phyloP scores from a whole-genome alignment of 2,329 filamentous ascomycete species.

The Epichloe typhina region DNA sequence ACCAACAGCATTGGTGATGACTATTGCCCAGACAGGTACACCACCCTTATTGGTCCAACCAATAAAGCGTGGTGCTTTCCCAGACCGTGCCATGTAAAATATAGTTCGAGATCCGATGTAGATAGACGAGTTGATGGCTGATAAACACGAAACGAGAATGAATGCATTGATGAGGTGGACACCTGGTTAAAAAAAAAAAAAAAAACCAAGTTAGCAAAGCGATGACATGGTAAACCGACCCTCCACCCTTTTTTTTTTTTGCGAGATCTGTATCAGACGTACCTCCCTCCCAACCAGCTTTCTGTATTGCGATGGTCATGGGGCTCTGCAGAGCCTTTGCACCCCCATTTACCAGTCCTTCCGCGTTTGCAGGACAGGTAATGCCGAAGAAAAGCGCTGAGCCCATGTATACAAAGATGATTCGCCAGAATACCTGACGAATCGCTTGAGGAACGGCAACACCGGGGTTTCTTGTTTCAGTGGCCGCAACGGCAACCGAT shows the following conservation, averaged over 20 bases:
- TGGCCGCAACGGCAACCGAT: conserved; percentile 49
- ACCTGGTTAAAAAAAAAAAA: conserved; percentile 9
- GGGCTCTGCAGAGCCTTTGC: conserved; percentile 56
- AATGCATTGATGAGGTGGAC: conserved; percentile 69
- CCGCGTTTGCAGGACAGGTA: conserved; percentile 56
- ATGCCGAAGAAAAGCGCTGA: conserved; percentile 63
- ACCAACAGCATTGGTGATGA: conserved; percentile 59
- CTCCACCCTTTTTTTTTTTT: neutral
- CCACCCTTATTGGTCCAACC: conserved; percentile 54
- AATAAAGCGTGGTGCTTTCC: conserved; percentile 57
- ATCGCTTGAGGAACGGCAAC: conserved; percentile 44
- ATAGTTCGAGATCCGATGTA: conserved; percentile 67
- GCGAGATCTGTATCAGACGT: conserved; percentile 3
- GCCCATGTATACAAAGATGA: conserved; percentile 53
- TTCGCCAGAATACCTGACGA: conserved; percentile 47
- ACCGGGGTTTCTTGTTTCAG: conserved; percentile 45
- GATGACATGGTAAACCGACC: neutral
- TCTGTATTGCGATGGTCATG: conserved; percentile 62
- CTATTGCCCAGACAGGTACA: conserved; percentile 45
- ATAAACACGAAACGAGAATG: conserved; percentile 60
- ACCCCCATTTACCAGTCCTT: conserved; percentile 45
- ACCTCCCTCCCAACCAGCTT: conserved; percentile 58
- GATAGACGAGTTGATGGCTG: conserved; percentile 60
- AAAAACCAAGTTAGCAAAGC: conserved; percentile 1
- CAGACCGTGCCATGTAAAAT: conserved; percentile 60